Percentiles rank a stretch among this genome's conserved stretches.
Evolutionary conservation across 371 early-diverging fungal species (phyloP).

Genomic region (Apophysomyces variabilis): DNA sequence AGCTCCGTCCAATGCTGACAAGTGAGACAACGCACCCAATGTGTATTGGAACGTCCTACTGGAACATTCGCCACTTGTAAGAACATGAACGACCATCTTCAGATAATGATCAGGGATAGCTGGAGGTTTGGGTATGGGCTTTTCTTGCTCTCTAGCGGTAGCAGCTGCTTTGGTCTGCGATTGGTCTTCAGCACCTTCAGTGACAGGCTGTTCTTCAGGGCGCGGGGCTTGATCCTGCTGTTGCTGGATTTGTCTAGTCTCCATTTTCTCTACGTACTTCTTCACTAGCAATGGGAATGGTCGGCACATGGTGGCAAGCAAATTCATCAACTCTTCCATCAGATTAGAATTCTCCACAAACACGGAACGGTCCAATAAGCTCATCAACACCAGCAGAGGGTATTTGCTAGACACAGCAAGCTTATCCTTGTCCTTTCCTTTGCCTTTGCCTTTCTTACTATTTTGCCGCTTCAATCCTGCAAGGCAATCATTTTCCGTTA

Average conservation of each 20-base stretch:
- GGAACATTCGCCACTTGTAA: conserved; percentile 91
- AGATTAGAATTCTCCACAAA: conserved; percentile 76
- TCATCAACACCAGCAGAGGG: conserved; percentile 86
- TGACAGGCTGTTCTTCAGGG: conserved; percentile 14
- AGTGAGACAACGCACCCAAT: conserved; percentile 85
- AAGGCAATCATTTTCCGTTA: conserved; percentile 74
- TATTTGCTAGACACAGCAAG: conserved; percentile 65
- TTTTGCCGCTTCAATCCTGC: conserved; percentile 52
- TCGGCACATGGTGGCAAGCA: conserved; percentile 78
- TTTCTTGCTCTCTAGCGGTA: conserved; percentile 10
- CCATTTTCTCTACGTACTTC: conserved; percentile 49
- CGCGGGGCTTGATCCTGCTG: conserved; percentile 22
- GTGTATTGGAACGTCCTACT: conserved; percentile 94
- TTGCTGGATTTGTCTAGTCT: conserved; percentile 40
- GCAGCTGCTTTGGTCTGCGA: conserved; percentile 13
- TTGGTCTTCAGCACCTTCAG: conserved; percentile 8
- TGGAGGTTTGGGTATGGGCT: conserved; percentile 64
- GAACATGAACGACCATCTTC: conserved; percentile 84
- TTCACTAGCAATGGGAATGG: conserved; percentile 68
- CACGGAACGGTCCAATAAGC: conserved; percentile 81
- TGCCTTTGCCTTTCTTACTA: conserved; percentile 64
- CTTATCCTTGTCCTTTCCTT: conserved; percentile 59
- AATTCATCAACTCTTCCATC: conserved; percentile 89
- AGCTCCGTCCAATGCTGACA: conserved; percentile 77
- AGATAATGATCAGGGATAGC: conserved; percentile 75